Evolutionary conservation across 1,284 basidiomycete genomes (phyloP), one percentile per base, ranked within the genome.

Genomic region (Rhodotorula sp.): DNA sequence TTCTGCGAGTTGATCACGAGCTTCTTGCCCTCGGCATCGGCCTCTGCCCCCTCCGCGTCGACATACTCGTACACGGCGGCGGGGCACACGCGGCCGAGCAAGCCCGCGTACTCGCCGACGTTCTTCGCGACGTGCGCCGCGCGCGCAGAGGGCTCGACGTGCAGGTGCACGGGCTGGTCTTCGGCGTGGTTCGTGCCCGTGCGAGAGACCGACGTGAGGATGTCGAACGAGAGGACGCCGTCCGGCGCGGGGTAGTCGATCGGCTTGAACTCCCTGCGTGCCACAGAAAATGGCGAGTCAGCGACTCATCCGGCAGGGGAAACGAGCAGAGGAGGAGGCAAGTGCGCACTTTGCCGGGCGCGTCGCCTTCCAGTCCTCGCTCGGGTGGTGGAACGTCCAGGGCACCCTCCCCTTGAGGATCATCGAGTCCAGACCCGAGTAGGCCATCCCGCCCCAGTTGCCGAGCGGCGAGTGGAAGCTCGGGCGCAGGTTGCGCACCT

Each of bases 41-140:
- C 86, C 65, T 86, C 85, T 1, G 84, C 84, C 21, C 80, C 84
- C 54, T 87, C 87, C 1, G 81, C 68, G 70, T 86, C 90, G 21
- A 96, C 90, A 80, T 99, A 99, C 84, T 99, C 96, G 82, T 99
- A 99, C 45, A 99, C 97, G 7, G 89, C 92, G 0, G 97, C 97
- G 0, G 96, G 97, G 82, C 97, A 99, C 23, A 90, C 95, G 13
- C 90, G 86, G 3, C 90, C 91, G 41, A 99, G 85, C 44, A 97
- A 83, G 23, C 94, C 93, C 3, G 90, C 96, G 80, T 89, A 99
- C 77, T 92, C 87, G 25, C 84, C 84, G 0, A 91, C 88, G 81
- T 98, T 98, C 66, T 83, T 83, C 76, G 87, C 82, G 8, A 81
- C 80, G 82, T 99, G 97, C 46, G 86, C 82, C 58, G 86, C 82